phyloP scores from a whole-genome alignment of 2,329 filamentous ascomycete species.

The Fonsecaea multimorphosa region DNA sequence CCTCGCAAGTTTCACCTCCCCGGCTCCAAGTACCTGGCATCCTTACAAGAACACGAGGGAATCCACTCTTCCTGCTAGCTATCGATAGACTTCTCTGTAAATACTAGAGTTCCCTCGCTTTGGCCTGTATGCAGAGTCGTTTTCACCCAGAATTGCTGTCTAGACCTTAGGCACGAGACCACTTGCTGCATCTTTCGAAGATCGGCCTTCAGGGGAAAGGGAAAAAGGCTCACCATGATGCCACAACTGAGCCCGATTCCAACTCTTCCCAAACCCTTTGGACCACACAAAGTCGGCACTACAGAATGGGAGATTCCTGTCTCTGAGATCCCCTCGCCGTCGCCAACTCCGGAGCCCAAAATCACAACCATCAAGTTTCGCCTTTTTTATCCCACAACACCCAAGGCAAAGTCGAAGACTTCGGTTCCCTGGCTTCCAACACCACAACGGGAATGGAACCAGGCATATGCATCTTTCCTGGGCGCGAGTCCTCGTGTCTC shows the following conservation, averaged over 20 bases:
- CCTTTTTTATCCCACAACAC: slow-evolving; percentile 76
- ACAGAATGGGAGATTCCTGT: slow-evolving; percentile 81
- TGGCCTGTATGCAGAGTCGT: not conserved
- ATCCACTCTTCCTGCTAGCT: slow-evolving; percentile 10
- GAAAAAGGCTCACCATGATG: slow-evolving; percentile 30
- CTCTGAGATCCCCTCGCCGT: slow-evolving; percentile 53
- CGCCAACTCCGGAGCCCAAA: slow-evolving; percentile 61
- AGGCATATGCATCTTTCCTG: slow-evolving; percentile 77
- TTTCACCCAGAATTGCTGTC: not conserved
- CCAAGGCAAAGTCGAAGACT: slow-evolving; percentile 51
- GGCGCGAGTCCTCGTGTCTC: slow-evolving; percentile 55
- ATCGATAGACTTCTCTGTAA: slow-evolving; percentile 14
- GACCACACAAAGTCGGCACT: slow-evolving; percentile 78
- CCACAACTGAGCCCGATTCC: slow-evolving; percentile 62
- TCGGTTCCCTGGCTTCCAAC: slow-evolving; percentile 77
- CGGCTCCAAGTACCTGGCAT: not conserved
- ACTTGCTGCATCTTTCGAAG: slow-evolving; percentile 16
- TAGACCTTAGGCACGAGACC: slow-evolving; percentile 24
- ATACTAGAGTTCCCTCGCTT: slow-evolving; percentile 10
- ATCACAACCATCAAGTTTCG: slow-evolving; percentile 79
- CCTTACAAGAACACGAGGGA: slow-evolving; percentile 3
- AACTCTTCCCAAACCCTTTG: slow-evolving; percentile 74
- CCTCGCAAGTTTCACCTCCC: not conserved
- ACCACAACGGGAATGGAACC: slow-evolving; percentile 75
- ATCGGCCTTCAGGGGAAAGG: not conserved